A percentile compares a stretch with the other conserved stretches of the same genome.
phyloP scores from a whole-genome alignment of 768 basidiomycete genomes.

The Collybia nuda region DNA sequence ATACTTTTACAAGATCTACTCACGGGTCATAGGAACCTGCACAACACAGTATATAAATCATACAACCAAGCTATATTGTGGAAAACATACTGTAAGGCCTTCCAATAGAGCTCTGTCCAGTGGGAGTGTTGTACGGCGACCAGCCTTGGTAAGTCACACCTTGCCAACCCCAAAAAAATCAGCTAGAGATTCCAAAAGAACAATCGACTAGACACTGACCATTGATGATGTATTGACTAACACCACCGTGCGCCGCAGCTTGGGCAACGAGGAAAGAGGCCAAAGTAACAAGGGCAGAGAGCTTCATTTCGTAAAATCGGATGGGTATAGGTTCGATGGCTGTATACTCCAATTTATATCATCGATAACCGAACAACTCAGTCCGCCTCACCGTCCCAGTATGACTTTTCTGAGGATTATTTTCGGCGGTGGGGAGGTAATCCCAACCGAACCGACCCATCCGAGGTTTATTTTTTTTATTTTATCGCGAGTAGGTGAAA shows the following conservation, averaged over 20 bases:
- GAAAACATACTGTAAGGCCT: slow-evolving; percentile 28
- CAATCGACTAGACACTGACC: slow-evolving; percentile 15
- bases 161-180: slow-evolving; percentile 2
- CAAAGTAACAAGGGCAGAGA: slow-evolving; percentile 22
- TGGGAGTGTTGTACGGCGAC: slow-evolving; percentile 34
- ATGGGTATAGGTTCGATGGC: not conserved
- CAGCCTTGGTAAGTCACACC: slow-evolving; percentile 31
- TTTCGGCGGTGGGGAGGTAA: slow-evolving; percentile 4
- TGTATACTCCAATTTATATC: not conserved
- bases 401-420: slow-evolving; percentile 11
- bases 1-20: slow-evolving; percentile 4
- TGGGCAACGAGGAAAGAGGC: slow-evolving; percentile 27
- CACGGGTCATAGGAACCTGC: slow-evolving; percentile 33
- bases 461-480: slow-evolving; percentile 13
- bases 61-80: too few species aligned
- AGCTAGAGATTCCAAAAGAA: not conserved
- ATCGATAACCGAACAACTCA: slow-evolving; percentile 6
- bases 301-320: slow-evolving; percentile 2
- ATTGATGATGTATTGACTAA: slow-evolving; percentile 32
- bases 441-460: not conserved
- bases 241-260: slow-evolving; percentile 35
- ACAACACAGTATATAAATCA: not conserved
- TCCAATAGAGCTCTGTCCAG: slow-evolving; percentile 32
- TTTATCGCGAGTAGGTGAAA: slow-evolving; percentile 1
- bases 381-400: slow-evolving; percentile 11